Conservation (phyloP, 148 eudicot genomes). For the Mesembryanthemum crystallinum region DNA sequence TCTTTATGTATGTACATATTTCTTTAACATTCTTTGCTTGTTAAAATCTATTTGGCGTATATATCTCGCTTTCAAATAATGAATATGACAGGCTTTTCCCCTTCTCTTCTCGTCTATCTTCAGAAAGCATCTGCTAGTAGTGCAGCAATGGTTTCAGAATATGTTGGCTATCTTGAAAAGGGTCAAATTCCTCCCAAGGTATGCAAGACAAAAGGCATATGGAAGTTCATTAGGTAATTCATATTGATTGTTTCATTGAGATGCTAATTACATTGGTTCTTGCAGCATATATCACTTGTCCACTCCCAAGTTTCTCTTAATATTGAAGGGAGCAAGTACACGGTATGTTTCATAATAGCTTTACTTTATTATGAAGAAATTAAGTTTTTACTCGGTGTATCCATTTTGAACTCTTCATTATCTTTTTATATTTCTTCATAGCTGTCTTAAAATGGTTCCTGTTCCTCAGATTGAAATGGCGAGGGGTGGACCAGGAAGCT, state of each 20-base stretch:
- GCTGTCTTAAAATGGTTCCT: constrained; percentile 3
- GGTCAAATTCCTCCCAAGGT: constrained; percentile 99
- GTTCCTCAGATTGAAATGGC: constrained; percentile 69
- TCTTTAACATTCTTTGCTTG: neutral
- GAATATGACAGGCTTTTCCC: constrained; percentile 7
- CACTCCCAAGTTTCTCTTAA: constrained; percentile 84
- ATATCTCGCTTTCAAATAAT: neutral
- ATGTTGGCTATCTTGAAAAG: constrained; percentile 95
- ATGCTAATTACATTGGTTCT: constrained; percentile 1
- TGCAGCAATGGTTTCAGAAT: constrained; percentile 93
- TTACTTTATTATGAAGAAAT: neutral
- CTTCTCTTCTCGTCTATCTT: constrained; percentile 23
- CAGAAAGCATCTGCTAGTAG: constrained; percentile 99
- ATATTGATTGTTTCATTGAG: constrained; percentile 1
- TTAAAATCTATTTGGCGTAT: neutral
- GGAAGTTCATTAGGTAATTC: neutral
- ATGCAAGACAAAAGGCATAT: constrained; percentile 10
- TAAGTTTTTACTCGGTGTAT: constrained; percentile 5
- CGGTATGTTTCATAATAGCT: constrained; percentile 46
- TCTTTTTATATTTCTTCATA: neutral
- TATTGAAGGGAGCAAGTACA: constrained; percentile 98
- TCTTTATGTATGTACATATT: constrained; percentile 68
- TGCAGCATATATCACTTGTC: constrained; percentile 99
- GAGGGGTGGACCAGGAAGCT: constrained; percentile 95
- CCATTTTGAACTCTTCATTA: neutral